These are phyloP conservation scores for Gracilaria caudata DNA, from an alignment of 23 red algal genomes.

Conservation along the genomic window DNA sequence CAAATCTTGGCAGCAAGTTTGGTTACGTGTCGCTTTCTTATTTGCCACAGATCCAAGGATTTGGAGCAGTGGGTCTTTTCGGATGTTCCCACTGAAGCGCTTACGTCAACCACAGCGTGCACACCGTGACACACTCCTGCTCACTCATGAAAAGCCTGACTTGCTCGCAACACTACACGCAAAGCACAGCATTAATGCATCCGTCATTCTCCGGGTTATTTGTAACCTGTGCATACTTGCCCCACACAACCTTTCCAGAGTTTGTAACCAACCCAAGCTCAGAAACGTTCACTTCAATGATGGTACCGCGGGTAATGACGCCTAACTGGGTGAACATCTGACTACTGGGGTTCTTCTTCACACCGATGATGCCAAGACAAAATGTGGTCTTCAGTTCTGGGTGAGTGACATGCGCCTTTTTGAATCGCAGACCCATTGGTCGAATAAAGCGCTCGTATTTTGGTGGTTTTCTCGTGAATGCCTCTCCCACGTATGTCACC, in stretches of 20 bases:
- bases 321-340: conserved; percentile 87
- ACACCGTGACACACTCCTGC: background rate
- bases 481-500: conserved; percentile 93
- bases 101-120: background rate
- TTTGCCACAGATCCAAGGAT: too few relatives aligned
- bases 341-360: conserved; percentile 97
- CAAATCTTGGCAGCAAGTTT: too few relatives aligned
- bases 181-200: conserved; percentile 92
- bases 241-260: conserved; percentile 97
- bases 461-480: conserved; percentile 91
- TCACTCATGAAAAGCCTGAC: background rate
- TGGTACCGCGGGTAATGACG: conserved; percentile 93
- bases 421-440: conserved; percentile 90
- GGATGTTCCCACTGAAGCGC: too few relatives aligned
- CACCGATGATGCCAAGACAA: conserved; percentile 92
- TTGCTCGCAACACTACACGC: conserved; percentile 45
- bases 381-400: conserved; percentile 98
- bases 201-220: conserved; percentile 99
- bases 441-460: conserved; percentile 99
- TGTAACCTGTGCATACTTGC: conserved; percentile 97
- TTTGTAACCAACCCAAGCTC: conserved; percentile 97
- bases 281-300: conserved; percentile 98
- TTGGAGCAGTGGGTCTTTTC: too few relatives aligned
- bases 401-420: conserved; percentile 98
- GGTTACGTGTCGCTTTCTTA: too few relatives aligned